Evolutionary conservation across 2,329 filamentous ascomycete species (phyloP).

Genomic region (Arthrobotrys conoides): DNA sequence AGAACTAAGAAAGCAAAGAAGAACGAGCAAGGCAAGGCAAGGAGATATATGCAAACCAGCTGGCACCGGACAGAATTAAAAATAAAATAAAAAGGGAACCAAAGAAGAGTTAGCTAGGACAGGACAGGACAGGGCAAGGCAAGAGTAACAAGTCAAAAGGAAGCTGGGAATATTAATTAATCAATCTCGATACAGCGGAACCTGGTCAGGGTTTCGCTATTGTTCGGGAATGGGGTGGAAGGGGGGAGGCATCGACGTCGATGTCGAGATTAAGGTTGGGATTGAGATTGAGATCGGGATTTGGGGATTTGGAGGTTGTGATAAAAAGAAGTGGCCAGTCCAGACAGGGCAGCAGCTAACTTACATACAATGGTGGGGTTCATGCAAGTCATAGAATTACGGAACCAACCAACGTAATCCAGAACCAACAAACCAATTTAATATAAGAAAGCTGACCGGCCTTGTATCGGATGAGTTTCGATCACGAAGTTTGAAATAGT

Average conservation of each 20-base stretch:
- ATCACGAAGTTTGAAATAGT: not conserved
- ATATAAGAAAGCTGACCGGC: not conserved
- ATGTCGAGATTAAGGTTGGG: not conserved
- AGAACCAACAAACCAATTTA: not conserved
- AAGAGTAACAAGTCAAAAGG: constrained; percentile 17
- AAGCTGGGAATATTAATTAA: constrained; percentile 1
- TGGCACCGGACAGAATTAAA: constrained; percentile 26
- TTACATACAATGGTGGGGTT: constrained; percentile 1
- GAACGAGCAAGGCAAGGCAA: not conserved
- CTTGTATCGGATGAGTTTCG: not conserved
- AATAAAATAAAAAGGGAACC: not conserved
- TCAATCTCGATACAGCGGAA: constrained; percentile 12
- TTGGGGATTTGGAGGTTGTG: not conserved
- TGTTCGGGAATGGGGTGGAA: constrained; percentile 58
- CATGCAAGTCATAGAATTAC: constrained; percentile 16
- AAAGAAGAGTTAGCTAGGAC: too few species aligned
- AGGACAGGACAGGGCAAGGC: not conserved
- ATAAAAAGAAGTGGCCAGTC: not conserved
- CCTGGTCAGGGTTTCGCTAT: constrained; percentile 37
- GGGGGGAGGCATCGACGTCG: constrained; percentile 70
- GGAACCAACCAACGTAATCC: not conserved
- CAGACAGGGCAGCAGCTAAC: not conserved
- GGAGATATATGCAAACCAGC: constrained; percentile 51
- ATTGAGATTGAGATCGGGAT: not conserved
- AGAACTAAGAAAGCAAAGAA: not conserved